A percentile compares a stretch with the other conserved stretches of the same genome.
Conservation (phyloP, 441 rosid genomes). For the Breynia disticha region DNA sequence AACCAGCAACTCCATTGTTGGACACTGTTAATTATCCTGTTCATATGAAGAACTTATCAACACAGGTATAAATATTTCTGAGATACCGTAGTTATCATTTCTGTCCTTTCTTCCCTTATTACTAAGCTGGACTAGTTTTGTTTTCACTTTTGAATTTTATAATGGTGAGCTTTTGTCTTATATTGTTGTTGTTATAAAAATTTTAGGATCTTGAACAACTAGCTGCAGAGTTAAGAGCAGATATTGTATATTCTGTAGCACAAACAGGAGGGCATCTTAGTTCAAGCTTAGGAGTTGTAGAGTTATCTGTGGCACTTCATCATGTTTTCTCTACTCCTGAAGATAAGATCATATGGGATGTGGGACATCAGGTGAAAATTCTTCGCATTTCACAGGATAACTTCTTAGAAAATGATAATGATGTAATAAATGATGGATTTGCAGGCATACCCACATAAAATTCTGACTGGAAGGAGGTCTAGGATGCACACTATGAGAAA, state of each 20-base stretch:
- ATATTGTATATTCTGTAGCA: constrained; percentile 45
- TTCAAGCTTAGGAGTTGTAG: constrained; percentile 62
- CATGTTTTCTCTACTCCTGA: constrained; percentile 57
- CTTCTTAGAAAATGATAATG: neutral
- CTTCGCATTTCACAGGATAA: neutral
- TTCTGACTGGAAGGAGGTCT: constrained; percentile 66
- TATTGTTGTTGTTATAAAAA: neutral
- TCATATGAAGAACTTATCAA: constrained; percentile 58
- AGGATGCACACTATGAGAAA: constrained; percentile 62
- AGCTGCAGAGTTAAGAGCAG: constrained; percentile 65
- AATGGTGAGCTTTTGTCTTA: neutral
- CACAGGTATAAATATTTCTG: constrained; percentile 23
- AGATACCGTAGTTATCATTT: neutral
- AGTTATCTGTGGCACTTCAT: constrained; percentile 52
- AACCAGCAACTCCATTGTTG: constrained; percentile 57
- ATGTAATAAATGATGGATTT: neutral
- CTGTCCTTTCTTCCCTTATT: neutral
- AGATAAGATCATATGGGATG: constrained; percentile 71
- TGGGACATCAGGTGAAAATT: constrained; percentile 62
- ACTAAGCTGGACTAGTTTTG: neutral
- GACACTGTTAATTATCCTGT: constrained; percentile 53
- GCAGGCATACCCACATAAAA: constrained; percentile 70
- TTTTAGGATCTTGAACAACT: constrained; percentile 60
- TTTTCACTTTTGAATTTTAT: neutral
- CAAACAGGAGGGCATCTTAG: constrained; percentile 67